Evolutionary conservation across 805 yeast genomes (phyloP).

Genomic region (Monosporozyma unispora): DNA sequence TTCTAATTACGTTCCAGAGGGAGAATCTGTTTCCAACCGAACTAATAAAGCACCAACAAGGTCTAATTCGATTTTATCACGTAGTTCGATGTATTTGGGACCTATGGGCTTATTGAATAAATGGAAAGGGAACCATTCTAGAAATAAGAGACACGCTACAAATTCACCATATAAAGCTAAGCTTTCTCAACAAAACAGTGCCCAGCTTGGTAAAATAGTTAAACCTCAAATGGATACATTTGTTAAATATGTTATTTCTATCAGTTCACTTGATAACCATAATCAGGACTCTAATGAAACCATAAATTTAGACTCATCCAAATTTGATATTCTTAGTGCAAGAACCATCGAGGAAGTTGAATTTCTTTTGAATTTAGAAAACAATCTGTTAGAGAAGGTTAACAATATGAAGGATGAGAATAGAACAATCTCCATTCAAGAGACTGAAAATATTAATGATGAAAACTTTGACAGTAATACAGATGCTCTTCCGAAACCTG

Average conservation of each 20-base stretch:
- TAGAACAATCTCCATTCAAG: background rate
- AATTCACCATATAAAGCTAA: background rate
- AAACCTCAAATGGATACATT: conserved; percentile 31
- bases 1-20: conserved; percentile 22
- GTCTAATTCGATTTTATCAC: background rate
- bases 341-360: conserved; percentile 64
- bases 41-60: background rate
- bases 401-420: background rate
- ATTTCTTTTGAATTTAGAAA: conserved; percentile 40
- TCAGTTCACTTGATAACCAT: conserved; percentile 24
- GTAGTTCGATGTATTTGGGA: conserved; percentile 10
- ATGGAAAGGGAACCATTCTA: conserved; percentile 25
- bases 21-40: background rate
- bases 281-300: conserved; percentile 6
- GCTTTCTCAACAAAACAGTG: conserved; percentile 11
- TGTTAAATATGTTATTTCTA: conserved; percentile 31
- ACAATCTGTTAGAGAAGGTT: conserved; percentile 22
- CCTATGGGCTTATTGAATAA: conserved; percentile 23
- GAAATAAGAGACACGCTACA: background rate
- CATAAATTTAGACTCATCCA: conserved; percentile 16
- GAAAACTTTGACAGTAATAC: background rate
- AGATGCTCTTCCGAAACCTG: conserved; percentile 1
- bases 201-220: conserved; percentile 7
- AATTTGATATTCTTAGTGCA: conserved; percentile 60
- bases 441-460: background rate